Evolutionary conservation across 2,329 filamentous ascomycete species (phyloP).

Genomic region (Ploettnerulaceae sp.): DNA sequence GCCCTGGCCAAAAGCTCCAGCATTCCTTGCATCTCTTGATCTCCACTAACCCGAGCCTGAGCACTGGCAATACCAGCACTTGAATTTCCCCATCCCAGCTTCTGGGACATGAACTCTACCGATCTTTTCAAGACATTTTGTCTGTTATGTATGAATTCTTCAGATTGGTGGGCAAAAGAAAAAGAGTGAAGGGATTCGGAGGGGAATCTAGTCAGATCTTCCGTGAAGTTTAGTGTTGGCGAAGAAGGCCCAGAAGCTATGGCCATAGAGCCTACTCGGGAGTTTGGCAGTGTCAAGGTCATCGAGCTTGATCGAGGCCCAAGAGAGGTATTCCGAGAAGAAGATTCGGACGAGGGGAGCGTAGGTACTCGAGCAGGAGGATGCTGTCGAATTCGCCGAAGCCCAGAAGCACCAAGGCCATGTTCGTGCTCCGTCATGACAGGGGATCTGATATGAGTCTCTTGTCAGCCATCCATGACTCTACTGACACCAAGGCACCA

Average conservation of each 20-base stretch:
- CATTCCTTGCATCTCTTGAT: slow-evolving; percentile 85
- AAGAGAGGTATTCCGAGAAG: slow-evolving; percentile 56
- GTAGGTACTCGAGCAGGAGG: slow-evolving; percentile 62
- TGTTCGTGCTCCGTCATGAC: slow-evolving; percentile 83
- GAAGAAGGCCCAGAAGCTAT: slow-evolving; percentile 57
- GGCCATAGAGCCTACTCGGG: slow-evolving; percentile 27
- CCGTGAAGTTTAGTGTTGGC: slow-evolving; percentile 65
- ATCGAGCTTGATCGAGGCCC: slow-evolving; percentile 66
- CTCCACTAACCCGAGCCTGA: slow-evolving; percentile 75
- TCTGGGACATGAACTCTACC: slow-evolving; percentile 88
- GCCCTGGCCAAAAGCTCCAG: slow-evolving; percentile 81
- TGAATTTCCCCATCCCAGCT: slow-evolving; percentile 69
- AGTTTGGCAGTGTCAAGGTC: slow-evolving; percentile 57
- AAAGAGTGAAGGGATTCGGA: slow-evolving; percentile 97
- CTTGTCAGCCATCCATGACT: slow-evolving; percentile 24
- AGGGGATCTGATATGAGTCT: slow-evolving; percentile 59
- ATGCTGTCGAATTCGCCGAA: slow-evolving; percentile 90
- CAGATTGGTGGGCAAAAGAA: slow-evolving; percentile 93
- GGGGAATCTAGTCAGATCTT: slow-evolving; percentile 89
- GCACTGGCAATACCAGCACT: slow-evolving; percentile 75
- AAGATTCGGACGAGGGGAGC: slow-evolving; percentile 58
- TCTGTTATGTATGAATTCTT: slow-evolving; percentile 84
- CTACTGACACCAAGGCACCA: slow-evolving; percentile 14
- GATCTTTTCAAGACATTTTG: slow-evolving; percentile 91
- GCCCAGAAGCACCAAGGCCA: slow-evolving; percentile 76